phyloP scores from a whole-genome alignment of 2,329 filamentous ascomycete genomes.

The Xylariaceae sp. region DNA sequence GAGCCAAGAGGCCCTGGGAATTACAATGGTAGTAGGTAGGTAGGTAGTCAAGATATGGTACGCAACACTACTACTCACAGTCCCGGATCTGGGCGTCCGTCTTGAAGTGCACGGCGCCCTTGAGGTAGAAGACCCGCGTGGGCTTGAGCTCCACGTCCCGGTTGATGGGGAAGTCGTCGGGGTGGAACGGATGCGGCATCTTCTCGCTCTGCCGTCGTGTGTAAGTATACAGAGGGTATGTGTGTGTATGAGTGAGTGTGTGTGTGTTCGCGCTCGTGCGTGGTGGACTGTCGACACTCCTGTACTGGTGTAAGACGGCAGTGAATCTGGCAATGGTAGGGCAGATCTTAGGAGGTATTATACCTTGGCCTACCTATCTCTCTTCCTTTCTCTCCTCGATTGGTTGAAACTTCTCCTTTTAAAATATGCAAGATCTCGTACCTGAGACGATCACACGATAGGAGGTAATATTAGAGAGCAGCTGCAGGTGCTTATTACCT shows the following conservation, averaged over 20 bases:
- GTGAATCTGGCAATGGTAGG: neutral
- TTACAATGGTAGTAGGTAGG: no score
- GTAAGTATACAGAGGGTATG: neutral
- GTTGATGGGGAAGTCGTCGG: slow-evolving; percentile 28
- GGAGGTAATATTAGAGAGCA: neutral
- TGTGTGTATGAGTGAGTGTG: neutral
- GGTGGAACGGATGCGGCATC: slow-evolving; percentile 26
- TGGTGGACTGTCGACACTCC: no score
- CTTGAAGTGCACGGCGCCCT: slow-evolving; percentile 27
- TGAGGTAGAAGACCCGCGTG: slow-evolving; percentile 22
- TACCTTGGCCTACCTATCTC: neutral
- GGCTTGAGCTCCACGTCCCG: slow-evolving; percentile 16
- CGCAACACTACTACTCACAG: no score
- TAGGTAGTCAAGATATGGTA: no score
- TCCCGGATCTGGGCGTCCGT: slow-evolving; percentile 21
- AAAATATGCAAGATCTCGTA: neutral
- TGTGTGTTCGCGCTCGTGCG: neutral
- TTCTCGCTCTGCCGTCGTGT: no score
- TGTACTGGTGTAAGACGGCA: no score
- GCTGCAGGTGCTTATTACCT: neutral
- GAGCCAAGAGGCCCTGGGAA: no score
- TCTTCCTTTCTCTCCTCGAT: neutral
- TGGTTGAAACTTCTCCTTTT: neutral
- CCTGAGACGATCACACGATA: neutral
- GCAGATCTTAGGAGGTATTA: neutral